phyloP scores from a whole-genome alignment of 2,329 filamentous ascomycete species.

The Leptographium flavum region DNA sequence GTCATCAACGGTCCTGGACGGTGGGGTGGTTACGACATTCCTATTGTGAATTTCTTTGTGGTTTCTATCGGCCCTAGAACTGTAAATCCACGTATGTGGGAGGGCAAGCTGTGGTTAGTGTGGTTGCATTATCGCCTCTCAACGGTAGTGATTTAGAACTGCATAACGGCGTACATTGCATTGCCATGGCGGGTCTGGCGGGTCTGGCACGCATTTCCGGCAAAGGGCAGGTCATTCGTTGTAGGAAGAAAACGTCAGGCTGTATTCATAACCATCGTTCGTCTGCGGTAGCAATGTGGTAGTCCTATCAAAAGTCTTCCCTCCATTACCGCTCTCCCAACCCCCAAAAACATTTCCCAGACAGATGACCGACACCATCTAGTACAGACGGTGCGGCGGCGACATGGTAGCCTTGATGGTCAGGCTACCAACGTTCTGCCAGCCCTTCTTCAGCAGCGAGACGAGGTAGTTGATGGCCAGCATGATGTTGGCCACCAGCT shows the following conservation, averaged over 20 bases:
- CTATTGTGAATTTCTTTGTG: too few relatives aligned
- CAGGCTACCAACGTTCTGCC: constrained; percentile 99
- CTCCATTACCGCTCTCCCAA: neutral
- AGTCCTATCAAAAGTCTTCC: neutral
- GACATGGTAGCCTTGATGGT: constrained; percentile 99
- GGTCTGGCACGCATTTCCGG: too few relatives aligned
- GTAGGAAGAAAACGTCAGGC: neutral
- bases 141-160: too few relatives aligned
- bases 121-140: too few relatives aligned
- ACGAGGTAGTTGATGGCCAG: constrained; percentile 99
- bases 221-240: too few relatives aligned
- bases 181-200: too few relatives aligned
- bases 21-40: constrained; percentile 37
- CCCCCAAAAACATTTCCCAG: neutral
- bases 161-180: too few relatives aligned
- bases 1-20: constrained; percentile 29
- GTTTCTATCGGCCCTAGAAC: too few relatives aligned
- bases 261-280: neutral
- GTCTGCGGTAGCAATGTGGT: neutral
- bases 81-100: too few relatives aligned
- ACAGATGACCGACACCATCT: constrained; percentile 23
- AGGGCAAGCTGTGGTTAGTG: too few relatives aligned
- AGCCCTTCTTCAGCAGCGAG: constrained; percentile 99
- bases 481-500: constrained; percentile 98
- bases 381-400: constrained; percentile 95